Evolutionary conservation across 108 stramenopile species (phyloP), one percentile per base, ranked within the genome.

Genomic region (Cyclotella atomus): DNA sequence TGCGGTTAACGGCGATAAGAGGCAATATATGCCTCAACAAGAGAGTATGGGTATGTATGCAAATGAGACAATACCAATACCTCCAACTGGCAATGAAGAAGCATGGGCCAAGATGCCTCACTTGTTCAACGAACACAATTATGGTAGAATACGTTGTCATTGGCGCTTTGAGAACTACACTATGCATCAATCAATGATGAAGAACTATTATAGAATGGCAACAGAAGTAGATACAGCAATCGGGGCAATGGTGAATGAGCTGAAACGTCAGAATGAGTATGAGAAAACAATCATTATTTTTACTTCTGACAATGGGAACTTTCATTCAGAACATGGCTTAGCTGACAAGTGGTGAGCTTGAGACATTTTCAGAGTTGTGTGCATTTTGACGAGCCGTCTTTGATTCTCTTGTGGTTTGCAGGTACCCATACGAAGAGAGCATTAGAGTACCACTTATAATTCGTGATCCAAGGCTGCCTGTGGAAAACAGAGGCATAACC

Each of bases 241-340:
- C 34, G 89, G 89, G 20, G 70, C 50, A 20, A 86, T 94, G 41
- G 49, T 94, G 21, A 60, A 86, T 16, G 79, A 89, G 65, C 53
- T 91, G 52, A 57, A 82, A 62, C 46, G 69, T 0, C 87, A 90
- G 65, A 69, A 65, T 59, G 82, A 73, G 1, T 77, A 83, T 44
- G 60, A 91, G 27, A 82, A 90, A 35, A 94, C 93, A 0, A 10
- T 94, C 23, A 65, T 94, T 28, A 90, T 94, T 38, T 94, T 94
- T 59, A 90, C 90, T n/a, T 91, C 91, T 0, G 93, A 94, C 68
- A 94, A 94, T 80, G 93, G 93, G 19, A 88, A 88, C 38, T 83
- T 90, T 65, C 90, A 94, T 56, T 68, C 72, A 10, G 84, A 85
- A 61, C 86, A 87, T 49, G 82, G 82, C 1, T 32, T 85, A 25